These are phyloP conservation scores for Aspergillus baeticus DNA, from an alignment of 495 filamentous ascomycete genomes.

Conservation along the genomic window DNA sequence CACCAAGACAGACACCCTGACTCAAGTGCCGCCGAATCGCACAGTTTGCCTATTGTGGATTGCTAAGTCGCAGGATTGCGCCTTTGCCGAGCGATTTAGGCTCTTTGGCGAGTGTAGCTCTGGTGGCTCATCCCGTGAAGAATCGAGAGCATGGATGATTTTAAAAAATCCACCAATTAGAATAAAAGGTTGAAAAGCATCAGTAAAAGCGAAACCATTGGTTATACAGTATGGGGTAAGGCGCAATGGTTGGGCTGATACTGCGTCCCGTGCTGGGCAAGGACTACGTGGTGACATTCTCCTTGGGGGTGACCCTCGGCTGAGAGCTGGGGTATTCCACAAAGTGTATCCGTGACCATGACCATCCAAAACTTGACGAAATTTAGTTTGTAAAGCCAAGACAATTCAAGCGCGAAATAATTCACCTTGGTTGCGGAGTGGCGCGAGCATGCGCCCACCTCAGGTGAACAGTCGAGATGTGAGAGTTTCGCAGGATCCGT, in stretches of 20 bases:
- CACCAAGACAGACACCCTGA: background rate
- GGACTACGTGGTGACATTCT: background rate
- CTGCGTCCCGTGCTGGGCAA: background rate
- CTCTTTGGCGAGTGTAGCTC: background rate
- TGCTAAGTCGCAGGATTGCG: background rate
- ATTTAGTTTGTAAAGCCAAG: background rate
- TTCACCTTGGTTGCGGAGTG: background rate
- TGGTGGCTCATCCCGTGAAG: background rate
- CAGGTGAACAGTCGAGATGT: background rate
- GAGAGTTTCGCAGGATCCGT: background rate
- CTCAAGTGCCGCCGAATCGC: background rate
- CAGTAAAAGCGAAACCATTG: background rate
- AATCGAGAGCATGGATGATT: background rate
- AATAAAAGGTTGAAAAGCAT: background rate
- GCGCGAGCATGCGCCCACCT: background rate
- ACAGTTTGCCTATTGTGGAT: background rate
- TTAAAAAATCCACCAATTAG: background rate
- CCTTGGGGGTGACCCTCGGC: background rate
- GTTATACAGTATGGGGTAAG: background rate
- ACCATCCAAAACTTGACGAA: background rate
- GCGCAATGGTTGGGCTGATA: background rate
- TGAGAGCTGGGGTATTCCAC: background rate
- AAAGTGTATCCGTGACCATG: background rate
- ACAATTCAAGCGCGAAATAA: background rate
- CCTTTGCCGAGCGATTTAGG: background rate